Evolutionary conservation across 257 asterid genomes (phyloP), one percentile per base, ranked within the genome.

Genomic region (Coffea canephora): DNA sequence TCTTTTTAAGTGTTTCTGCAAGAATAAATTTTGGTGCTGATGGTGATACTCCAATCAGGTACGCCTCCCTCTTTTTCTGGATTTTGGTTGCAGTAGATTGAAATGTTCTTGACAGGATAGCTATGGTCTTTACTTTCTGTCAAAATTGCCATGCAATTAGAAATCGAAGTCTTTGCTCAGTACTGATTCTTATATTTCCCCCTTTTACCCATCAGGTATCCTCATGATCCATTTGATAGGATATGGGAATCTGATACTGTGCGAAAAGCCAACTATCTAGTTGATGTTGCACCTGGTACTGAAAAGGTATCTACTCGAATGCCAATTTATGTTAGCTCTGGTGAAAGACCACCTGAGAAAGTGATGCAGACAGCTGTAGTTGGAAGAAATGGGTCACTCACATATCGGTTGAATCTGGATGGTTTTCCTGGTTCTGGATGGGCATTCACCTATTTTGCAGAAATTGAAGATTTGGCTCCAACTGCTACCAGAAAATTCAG

Each of bases 361-460:
- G 98, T 94, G 78, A 91, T 96, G 99, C 98, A 96, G 88, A 96
- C 99, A 31, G 99, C 99, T 79, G 99, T 96, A 72, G 97, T 96
- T 49, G 99, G 99, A 81, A 88, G 97, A 88, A 90, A 96, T 50
- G 99, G 99, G 69, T 83, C 97, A 3, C 77, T 96, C 72, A 91
- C 97, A 14, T 92, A 96, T 84, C 96, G 99, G n/a, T 70, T 94
- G 87, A 92, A 96, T 81, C 95, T 96, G 6, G 94, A 96, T 82
- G 99, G 98, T 46, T 94, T 94, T 87, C 99, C 99, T 34, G 93
- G 88, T 82, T 81, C 55, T 81, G 99, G 97, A 66, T 96, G 99
- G 98, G 99, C 99, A 21, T 90, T 92, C 83, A 84, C 96, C 3
- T 96, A 96, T 83, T 96, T 96, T 74, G 95, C 99, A 0, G 99